phyloP scores from a whole-genome alignment of 768 basidiomycete species.

The Strobilomyces confusus region DNA sequence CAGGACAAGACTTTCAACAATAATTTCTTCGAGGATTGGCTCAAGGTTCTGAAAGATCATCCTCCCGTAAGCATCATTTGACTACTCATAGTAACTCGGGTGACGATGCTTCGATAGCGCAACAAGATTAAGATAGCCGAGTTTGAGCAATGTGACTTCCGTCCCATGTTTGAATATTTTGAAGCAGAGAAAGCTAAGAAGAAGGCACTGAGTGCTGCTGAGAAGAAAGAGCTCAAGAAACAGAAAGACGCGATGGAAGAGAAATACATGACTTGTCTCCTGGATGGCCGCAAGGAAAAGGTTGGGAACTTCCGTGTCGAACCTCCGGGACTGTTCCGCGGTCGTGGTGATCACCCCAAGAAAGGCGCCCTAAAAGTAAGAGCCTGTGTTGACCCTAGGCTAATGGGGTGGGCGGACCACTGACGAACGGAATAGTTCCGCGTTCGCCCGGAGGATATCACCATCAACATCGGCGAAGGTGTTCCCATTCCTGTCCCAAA shows the following conservation, averaged over 20 bases:
- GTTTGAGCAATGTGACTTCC: constrained; percentile 87
- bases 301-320: constrained; percentile 97
- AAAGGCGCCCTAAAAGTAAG: constrained; percentile 91
- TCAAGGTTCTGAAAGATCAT: constrained; percentile 66
- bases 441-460: constrained; percentile 92
- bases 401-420: background rate
- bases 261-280: constrained; percentile 78
- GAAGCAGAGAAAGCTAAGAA: constrained; percentile 91
- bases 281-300: constrained; percentile 97
- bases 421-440: constrained; percentile 53
- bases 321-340: constrained; percentile 97
- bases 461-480: constrained; percentile 84
- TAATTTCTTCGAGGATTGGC: constrained; percentile 95
- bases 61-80: constrained; percentile 66
- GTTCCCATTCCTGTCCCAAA: constrained; percentile 81
- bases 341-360: constrained; percentile 97
- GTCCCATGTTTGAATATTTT: constrained; percentile 90
- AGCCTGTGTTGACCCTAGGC: background rate
- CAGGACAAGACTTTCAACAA: constrained; percentile 83
- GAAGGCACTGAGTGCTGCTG: constrained; percentile 76
- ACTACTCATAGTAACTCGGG: constrained; percentile 1
- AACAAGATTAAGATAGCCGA: constrained; percentile 71
- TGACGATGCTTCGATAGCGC: constrained; percentile 38
- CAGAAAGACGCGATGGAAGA: constrained; percentile 79
- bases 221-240: constrained; percentile 91